Percentiles rank a stretch among this genome's conserved stretches.
Evolutionary conservation across 1,284 basidiomycete species (phyloP).

Genomic region (Ceratobasidium sp.): DNA sequence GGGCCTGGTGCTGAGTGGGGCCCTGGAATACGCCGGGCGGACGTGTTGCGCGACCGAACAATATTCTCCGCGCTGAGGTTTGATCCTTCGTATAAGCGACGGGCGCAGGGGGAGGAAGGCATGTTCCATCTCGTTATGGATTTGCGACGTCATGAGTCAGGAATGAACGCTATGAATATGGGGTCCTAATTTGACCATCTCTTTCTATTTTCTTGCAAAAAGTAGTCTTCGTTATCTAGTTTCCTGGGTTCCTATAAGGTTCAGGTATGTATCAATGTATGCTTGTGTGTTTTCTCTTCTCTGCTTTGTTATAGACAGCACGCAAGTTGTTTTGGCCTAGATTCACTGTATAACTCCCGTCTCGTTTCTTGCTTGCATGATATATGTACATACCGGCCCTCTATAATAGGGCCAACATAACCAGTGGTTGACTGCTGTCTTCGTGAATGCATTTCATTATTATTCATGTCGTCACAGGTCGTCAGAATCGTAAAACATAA

Average conservation of each 20-base stretch:
- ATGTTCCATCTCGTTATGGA: slow-evolving; percentile 37
- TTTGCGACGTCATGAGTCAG: slow-evolving; percentile 13
- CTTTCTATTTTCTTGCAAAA: slow-evolving; percentile 7
- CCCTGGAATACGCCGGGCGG: slow-evolving; percentile 25
- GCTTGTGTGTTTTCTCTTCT: not conserved
- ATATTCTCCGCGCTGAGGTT: slow-evolving; percentile 18
- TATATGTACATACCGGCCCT: slow-evolving; percentile 9
- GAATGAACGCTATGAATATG: not conserved
- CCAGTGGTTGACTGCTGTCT: not conserved
- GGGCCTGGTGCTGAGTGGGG: slow-evolving; percentile 34
- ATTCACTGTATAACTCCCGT: slow-evolving; percentile 38
- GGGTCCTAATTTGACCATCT: not conserved
- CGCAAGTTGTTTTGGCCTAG: not conserved
- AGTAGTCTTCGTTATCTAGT: not conserved
- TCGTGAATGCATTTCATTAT: not conserved
- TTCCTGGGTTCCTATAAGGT: not conserved
- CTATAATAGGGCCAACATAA: no score
- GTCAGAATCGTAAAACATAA: slow-evolving; percentile 20
- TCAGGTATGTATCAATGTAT: slow-evolving; percentile 16
- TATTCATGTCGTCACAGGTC: slow-evolving; percentile 12
- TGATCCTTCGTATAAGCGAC: slow-evolving; percentile 34
- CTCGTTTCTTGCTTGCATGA: not conserved
- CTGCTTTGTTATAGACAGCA: not conserved
- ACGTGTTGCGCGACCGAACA: slow-evolving; percentile 36
- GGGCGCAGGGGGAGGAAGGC: slow-evolving; percentile 12